Evolutionary conservation across 2,329 filamentous ascomycete species (phyloP).

Genomic region (Scleromitrula shiraiana): DNA sequence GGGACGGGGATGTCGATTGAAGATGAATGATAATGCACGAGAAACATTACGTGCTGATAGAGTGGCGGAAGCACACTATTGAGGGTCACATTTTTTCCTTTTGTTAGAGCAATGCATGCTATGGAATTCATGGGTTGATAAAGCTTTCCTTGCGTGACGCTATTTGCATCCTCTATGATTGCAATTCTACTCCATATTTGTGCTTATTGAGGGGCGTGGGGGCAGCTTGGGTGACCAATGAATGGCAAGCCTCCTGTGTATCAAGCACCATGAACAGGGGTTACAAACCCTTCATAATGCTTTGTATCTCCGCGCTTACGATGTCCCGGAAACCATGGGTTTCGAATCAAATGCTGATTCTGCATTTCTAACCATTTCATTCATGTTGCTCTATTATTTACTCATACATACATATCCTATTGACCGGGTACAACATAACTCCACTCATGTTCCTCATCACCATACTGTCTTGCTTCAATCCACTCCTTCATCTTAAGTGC

Average conservation of each 20-base stretch:
- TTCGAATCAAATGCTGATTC: not conserved
- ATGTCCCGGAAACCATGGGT: not conserved
- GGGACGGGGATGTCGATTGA: too few species aligned
- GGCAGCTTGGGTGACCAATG: too few species aligned
- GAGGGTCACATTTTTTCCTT: not conserved
- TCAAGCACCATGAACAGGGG: too few species aligned
- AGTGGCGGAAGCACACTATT: not conserved
- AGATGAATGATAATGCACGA: too few species aligned
- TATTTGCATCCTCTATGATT: too few species aligned
- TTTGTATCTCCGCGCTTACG: too few species aligned
- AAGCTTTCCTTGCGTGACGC: too few species aligned
- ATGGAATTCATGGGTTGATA: too few species aligned
- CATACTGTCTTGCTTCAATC: constrained; percentile 95
- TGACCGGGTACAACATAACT: constrained; percentile 47
- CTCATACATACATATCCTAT: not conserved
- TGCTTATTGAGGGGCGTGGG: too few species aligned
- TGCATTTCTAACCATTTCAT: not conserved
- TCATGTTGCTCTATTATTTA: not conserved
- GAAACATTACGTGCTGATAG: not conserved
- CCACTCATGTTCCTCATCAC: constrained; percentile 87
- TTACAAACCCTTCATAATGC: not conserved
- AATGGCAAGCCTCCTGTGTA: too few species aligned
- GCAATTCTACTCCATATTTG: too few species aligned
- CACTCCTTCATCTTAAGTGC: constrained; percentile 85
- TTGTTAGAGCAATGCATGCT: too few species aligned